phyloP scores from a whole-genome alignment of 1,284 basidiomycete genomes.

The Heterobasidion parviporum region DNA sequence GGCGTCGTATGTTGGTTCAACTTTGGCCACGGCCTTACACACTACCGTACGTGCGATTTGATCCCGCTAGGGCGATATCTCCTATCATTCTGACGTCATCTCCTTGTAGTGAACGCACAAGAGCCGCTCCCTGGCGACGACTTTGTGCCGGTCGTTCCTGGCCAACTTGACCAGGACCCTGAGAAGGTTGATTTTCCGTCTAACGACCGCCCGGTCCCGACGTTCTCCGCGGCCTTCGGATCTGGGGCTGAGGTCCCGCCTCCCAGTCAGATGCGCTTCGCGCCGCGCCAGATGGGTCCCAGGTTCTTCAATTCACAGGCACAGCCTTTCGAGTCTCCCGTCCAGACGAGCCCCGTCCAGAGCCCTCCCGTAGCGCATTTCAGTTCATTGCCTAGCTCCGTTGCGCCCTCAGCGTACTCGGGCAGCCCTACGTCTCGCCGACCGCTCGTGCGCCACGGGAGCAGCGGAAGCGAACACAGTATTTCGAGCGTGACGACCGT shows the following conservation, averaged over 20 bases:
- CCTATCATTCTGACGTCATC: neutral
- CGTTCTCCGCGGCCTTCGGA: conserved; percentile 43
- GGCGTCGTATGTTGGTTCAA: conserved; percentile 62
- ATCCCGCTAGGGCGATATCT: neutral
- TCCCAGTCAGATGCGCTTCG: conserved; percentile 32
- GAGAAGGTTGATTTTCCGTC: conserved; percentile 67
- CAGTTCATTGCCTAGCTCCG: conserved; percentile 3
- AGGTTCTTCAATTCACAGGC: conserved; percentile 38
- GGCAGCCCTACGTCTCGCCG: neutral
- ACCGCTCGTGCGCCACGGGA: conserved; percentile 8
- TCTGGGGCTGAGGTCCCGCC: conserved; percentile 28
- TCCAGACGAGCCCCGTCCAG: conserved; percentile 2
- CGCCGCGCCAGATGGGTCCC: conserved; percentile 32
- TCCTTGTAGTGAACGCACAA: conserved; percentile 42
- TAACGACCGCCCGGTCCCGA: conserved; percentile 41
- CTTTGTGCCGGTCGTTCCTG: conserved; percentile 27
- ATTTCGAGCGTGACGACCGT: neutral
- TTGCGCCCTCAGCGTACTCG: neutral
- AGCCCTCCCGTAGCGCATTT: conserved; percentile 1
- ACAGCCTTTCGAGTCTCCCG: conserved; percentile 29
- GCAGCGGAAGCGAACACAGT: conserved; percentile 11
- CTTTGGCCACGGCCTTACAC: conserved; percentile 65
- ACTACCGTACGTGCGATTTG: conserved; percentile 44
- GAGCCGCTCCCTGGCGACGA: conserved; percentile 46
- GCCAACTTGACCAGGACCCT: conserved; percentile 23